Base-by-base conservation (phyloP, 2,329 filamentous ascomycete genomes). In the Aureobasidium pullulans region DNA sequence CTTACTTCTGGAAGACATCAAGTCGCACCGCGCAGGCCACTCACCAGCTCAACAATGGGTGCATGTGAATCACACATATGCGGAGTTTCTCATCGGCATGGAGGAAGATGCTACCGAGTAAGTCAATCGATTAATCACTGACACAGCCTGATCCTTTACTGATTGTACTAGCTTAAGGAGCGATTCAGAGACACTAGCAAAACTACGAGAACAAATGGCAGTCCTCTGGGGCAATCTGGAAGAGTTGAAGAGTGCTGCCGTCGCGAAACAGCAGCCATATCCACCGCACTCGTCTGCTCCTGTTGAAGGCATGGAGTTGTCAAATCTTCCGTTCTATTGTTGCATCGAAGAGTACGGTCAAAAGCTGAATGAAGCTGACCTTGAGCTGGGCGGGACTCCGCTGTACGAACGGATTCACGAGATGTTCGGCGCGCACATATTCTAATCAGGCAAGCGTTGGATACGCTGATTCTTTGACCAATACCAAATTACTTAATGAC, bases 221-320 rank as follows among this genome's bases (percentile, higher is more conserved):
- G 75, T 84, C 37, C 77, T 96, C 1, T 97, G 93, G 92, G 93
- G 93, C 1, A 83, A 96, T 62, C 77, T 96, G 1, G 85, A 92
- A 68, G 90, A 96, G 69, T 71, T 76, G 49, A 90, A 88, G 68
- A 64, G 64, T 19, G 60, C 59, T 15, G 62, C 67, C 39, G 61
- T n/a, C 31, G 31, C 15, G 11, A 16, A 60, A 48, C 28, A 44
- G 10, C 28, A 31, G 31, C 39, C 47, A 23, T 59, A 47, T 16
- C 57, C 48, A 32, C 9, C 36, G n/a, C 19, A 16, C 7, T 6
- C n/a, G 7, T 2, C 28, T 9, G 29, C 2, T 34, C 0, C 39
- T 1, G 2, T 11, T 3, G 36, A 19, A 9, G 23, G 8, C n/a
- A 19, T 8, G 31, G 29, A 52, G 31, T 62, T 72, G 2, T 68